Base-by-base conservation (phyloP, 345 rosid genomes). In the Conringia planisiliqua region DNA sequence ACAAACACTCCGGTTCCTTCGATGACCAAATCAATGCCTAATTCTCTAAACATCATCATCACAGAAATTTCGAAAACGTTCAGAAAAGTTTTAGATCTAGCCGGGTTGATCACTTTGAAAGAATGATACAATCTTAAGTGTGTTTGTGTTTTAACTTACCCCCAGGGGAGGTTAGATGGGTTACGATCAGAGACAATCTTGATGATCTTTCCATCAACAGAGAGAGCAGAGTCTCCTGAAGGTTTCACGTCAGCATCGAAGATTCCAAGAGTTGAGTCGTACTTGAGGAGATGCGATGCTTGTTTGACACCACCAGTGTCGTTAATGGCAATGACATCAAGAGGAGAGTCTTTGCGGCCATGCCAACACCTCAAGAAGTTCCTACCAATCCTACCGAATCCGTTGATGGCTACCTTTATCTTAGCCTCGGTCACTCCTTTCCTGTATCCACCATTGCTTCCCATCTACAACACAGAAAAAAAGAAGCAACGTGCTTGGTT, bases 351-450 rank as follows among this genome's bases (percentile, higher is more conserved):
- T 32, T 90, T 83, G 66, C 99, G 85, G 26, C 96, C 99, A 17
- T 92, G 99, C 99, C 99, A 95, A 84, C 99, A 95, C 33, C 97
- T 84, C 65, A 95, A 88, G 84, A 95, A 91, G 90, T 95, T 95
- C 83, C 97, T 84, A 65, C 99, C 99, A 75, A 95, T 91, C 71
- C 99, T 89, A 78, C 99, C 99, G 17, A 91, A 91, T 26, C 99
- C 97, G 67, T 91, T 95, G 86, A 95, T 90, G 12, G 97, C 99
- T 63, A 95, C 97, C 87, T 90, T 95, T 79, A 95, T 46, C 82
- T 91, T 91, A 63, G 97, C 96, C 62, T 83, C 89, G 10, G 92
- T 84, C 76, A 85, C 89, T 76, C 82, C 86, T 84, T 86, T 86
- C 85, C 83, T 88, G 95, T 85, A 87, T 52, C 89, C 91, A 36